Conservation (phyloP, 2,329 filamentous ascomycete genomes). For the Exophiala sp. region DNA sequence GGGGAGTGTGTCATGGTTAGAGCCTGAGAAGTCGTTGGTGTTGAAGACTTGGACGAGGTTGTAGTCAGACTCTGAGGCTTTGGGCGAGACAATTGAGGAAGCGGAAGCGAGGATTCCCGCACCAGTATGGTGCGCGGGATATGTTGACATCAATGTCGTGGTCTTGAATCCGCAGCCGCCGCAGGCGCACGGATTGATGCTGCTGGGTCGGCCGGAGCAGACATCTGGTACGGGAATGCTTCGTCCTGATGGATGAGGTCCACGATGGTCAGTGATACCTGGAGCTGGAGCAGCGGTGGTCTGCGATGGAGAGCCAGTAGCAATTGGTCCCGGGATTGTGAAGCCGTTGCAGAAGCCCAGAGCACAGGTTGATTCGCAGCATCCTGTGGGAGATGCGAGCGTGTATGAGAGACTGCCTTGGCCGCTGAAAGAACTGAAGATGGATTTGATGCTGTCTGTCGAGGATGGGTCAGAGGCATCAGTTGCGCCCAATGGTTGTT, state of each 20-base stretch:
- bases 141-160: too few relatives aligned
- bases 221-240: too few relatives aligned
- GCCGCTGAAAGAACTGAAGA: constrained; percentile 7
- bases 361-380: constrained; percentile 6
- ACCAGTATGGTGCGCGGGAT: too few relatives aligned
- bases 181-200: too few relatives aligned
- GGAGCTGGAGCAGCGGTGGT: too few relatives aligned
- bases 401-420: not conserved
- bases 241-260: too few relatives aligned
- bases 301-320: not conserved
- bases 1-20: constrained; percentile 8
- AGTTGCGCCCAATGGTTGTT: not conserved
- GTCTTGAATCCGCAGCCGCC: too few relatives aligned
- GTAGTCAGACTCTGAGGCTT: not conserved
- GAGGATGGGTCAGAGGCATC: constrained; percentile 1
- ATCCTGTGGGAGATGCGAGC: not conserved
- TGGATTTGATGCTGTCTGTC: constrained; percentile 10
- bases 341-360: not conserved
- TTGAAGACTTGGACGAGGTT: constrained; percentile 1
- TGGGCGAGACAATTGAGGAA: too few relatives aligned
- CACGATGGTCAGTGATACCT: too few relatives aligned
- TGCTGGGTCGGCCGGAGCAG: too few relatives aligned
- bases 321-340: not conserved
- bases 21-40: constrained; percentile 5
- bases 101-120: too few relatives aligned